Base-by-base conservation (phyloP, 805 yeast genomes). In the Candida maris region DNA sequence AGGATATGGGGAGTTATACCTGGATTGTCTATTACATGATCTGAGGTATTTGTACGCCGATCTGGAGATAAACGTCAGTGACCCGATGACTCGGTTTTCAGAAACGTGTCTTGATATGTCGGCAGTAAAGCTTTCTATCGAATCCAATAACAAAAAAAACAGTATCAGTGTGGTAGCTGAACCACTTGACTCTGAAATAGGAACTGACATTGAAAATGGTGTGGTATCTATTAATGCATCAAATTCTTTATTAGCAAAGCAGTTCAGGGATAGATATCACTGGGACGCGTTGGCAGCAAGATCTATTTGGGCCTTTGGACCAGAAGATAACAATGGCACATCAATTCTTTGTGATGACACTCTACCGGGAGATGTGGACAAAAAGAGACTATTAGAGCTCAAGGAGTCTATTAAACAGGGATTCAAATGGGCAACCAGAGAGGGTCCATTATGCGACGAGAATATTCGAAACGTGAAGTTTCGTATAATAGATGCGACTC, bases 381-480 rank as follows among this genome's bases (percentile, higher is more conserved):
- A 77, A 51, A 61, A 62, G 18, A 35, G 62, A 8, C 49, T 84
- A 22, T 40, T 49, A 1, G 35, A 62, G 0, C 66, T 73, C 19
- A 79, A 75, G 42, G 79, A 74, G 5, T 65, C 77, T 2, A 71
- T 89, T 1, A 61, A 66, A 2, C 81, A 80, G 46, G 98, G 97
- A 0, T 93, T 91, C 61, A 71, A 74, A 49, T 85, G 95, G 93
- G 81, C 83, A 3, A 68, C 75, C 0, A 68, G 77, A 38, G 95
- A 85, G 50, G 98, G 98, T 0, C 98, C 99, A 0, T 64, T 93
- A n/a, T 79, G 94, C 43, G 95, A 84, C 42, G 96, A 87, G 54
- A 81, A 85, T 0, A 68, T 93, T 5, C 64, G 85, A 35, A 73
- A 79, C 36, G 76, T 81, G 5, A 78, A 75, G 44, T 87, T 93